phyloP scores from a whole-genome alignment of 1,139 yeast species.

The Yamadazyma sp. region DNA sequence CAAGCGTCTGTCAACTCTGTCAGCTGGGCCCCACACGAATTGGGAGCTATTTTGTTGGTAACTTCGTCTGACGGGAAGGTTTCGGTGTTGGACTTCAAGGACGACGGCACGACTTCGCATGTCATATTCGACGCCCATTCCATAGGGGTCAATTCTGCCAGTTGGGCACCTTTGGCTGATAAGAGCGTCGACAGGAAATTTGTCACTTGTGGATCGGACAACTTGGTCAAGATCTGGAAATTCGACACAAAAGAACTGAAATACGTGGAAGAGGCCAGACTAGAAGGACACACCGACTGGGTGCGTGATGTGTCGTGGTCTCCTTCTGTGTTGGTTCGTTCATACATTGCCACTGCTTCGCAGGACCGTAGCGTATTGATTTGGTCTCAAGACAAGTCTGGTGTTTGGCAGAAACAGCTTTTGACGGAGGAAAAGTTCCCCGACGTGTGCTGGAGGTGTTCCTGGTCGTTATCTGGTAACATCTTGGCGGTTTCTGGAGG shows the following conservation, averaged over 20 bases:
- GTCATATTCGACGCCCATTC: slow-evolving; percentile 78
- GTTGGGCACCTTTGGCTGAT: slow-evolving; percentile 85
- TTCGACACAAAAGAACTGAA: slow-evolving; percentile 55
- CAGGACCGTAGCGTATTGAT: slow-evolving; percentile 94
- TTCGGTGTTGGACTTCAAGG: slow-evolving; percentile 87
- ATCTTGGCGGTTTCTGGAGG: slow-evolving; percentile 95
- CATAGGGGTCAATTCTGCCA: slow-evolving; percentile 89
- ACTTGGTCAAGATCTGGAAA: slow-evolving; percentile 89
- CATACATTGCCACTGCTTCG: slow-evolving; percentile 96
- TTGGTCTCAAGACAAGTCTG: slow-evolving; percentile 77
- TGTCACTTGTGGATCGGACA: slow-evolving; percentile 95
- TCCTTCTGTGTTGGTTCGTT: slow-evolving; percentile 80
- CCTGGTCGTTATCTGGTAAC: slow-evolving; percentile 96
- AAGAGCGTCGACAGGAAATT: slow-evolving; percentile 51
- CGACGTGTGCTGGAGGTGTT: slow-evolving; percentile 97
- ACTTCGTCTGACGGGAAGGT: slow-evolving; percentile 93
- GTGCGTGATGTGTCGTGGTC: slow-evolving; percentile 99
- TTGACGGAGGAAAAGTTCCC: slow-evolving; percentile 84
- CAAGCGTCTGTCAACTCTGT: slow-evolving; percentile 94
- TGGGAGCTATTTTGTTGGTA: slow-evolving; percentile 87
- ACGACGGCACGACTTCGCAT: slow-evolving; percentile 79
- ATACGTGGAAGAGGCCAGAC: slow-evolving; percentile 70
- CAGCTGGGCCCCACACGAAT: slow-evolving; percentile 97
- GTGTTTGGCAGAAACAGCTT: slow-evolving; percentile 77
- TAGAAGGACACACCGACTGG: slow-evolving; percentile 96